Conservation (phyloP, 176 grass and related monocot species). For the Echinochloa phyllopogon region DNA sequence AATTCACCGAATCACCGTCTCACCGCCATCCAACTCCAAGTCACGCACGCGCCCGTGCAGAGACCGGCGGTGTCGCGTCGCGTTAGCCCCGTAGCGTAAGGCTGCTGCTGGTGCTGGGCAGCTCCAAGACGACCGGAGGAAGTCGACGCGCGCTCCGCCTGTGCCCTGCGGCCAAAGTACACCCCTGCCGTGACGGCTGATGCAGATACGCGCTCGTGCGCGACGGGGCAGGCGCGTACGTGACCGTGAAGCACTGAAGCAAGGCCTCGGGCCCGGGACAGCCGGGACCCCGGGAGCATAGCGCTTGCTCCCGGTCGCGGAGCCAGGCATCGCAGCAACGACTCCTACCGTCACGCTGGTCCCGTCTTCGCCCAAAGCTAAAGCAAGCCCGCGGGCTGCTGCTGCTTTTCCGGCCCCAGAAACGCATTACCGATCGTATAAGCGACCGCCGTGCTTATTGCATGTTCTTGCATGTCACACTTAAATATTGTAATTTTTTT, state of each 20-base stretch:
- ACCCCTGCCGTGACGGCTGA: no score
- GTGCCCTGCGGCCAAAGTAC: no score
- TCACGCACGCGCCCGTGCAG: not conserved
- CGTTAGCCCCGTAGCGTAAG: not conserved
- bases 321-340: not conserved
- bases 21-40: not conserved
- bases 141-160: not conserved
- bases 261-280: not conserved
- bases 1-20: not conserved
- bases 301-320: not conserved
- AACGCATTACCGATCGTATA: no score
- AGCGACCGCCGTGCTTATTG: no score
- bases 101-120: no score
- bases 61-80: not conserved
- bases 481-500: no score
- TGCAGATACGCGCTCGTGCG: no score
- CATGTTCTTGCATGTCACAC: no score
- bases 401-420: no score
- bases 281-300: no score
- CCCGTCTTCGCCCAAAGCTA: not conserved
- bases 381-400: not conserved
- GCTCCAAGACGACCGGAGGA: not conserved
- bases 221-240: no score
- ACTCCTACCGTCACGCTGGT: not conserved
- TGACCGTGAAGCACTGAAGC: not conserved